Conservation (phyloP, 805 yeast genomes). For the Candida krabiensis region DNA sequence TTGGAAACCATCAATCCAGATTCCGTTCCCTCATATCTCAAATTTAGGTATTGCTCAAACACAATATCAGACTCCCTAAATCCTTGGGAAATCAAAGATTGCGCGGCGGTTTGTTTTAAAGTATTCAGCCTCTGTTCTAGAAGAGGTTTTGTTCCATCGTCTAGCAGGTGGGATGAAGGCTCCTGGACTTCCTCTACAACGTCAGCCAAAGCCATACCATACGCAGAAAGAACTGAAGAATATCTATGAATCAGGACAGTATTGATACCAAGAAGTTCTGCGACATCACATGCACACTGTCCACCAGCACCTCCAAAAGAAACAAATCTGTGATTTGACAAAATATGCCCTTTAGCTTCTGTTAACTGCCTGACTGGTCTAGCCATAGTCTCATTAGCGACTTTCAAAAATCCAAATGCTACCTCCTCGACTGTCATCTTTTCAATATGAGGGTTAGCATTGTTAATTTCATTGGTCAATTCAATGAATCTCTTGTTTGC, state of each 20-base stretch:
- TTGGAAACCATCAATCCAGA: constrained; percentile 71
- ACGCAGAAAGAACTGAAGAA: constrained; percentile 83
- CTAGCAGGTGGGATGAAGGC: constrained; percentile 56
- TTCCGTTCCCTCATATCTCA: constrained; percentile 89
- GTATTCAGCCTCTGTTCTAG: constrained; percentile 47
- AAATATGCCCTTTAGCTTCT: constrained; percentile 76
- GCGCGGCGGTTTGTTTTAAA: constrained; percentile 43
- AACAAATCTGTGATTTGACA: constrained; percentile 67
- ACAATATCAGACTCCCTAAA: constrained; percentile 43
- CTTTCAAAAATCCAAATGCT: constrained; percentile 78
- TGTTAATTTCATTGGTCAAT: constrained; percentile 58
- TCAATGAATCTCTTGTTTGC: constrained; percentile 50
- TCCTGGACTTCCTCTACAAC: constrained; percentile 78
- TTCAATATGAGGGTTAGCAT: constrained; percentile 40
- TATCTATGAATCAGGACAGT: constrained; percentile 75
- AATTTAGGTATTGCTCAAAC: constrained; percentile 67
- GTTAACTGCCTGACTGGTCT: constrained; percentile 83
- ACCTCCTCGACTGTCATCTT: constrained; percentile 60
- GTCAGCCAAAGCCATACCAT: constrained; percentile 86
- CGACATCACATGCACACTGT: constrained; percentile 81
- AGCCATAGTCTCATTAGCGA: constrained; percentile 90
- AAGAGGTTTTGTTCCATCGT: constrained; percentile 27
- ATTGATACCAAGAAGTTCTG: constrained; percentile 64
- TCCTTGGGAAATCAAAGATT: constrained; percentile 52
- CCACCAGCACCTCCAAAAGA: constrained; percentile 96